Evolutionary conservation across 495 filamentous ascomycete genomes (phyloP).

Genomic region (Podospora appendiculata): DNA sequence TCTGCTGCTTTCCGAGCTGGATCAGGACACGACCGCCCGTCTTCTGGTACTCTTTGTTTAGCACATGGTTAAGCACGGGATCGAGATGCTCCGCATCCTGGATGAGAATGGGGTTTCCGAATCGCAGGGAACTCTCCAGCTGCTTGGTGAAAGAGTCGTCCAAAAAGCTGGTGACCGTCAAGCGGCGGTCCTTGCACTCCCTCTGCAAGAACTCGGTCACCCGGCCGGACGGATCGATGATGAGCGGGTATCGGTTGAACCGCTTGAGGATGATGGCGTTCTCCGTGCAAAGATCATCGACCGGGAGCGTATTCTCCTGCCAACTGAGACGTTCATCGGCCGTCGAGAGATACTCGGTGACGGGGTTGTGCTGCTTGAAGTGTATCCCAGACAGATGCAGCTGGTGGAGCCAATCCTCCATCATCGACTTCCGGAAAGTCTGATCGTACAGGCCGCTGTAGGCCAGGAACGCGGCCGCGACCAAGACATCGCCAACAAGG

Average conservation of each 20-base stretch:
- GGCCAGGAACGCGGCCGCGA: slow-evolving; percentile 94
- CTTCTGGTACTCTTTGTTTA: slow-evolving; percentile 99
- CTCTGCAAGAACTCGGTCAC: slow-evolving; percentile 91
- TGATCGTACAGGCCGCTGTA: slow-evolving; percentile 98
- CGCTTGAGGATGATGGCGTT: slow-evolving; percentile 96
- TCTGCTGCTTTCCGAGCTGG: slow-evolving; percentile 96
- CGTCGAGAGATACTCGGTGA: slow-evolving; percentile 94
- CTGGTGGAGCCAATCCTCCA: slow-evolving; percentile 94
- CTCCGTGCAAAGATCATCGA: slow-evolving; percentile 98
- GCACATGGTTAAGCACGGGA: slow-evolving; percentile 93
- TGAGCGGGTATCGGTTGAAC: slow-evolving; percentile 96
- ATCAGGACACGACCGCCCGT: slow-evolving; percentile 98
- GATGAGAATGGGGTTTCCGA: slow-evolving; percentile 97
- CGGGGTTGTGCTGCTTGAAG: slow-evolving; percentile 87
- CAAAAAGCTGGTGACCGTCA: slow-evolving; percentile 96
- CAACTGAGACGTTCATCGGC: slow-evolving; percentile 90
- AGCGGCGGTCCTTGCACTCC: slow-evolving; percentile 83
- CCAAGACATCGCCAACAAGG: slow-evolving; percentile 87
- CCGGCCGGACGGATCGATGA: slow-evolving; percentile 94
- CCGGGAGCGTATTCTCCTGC: slow-evolving; percentile 91
- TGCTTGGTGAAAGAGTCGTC: slow-evolving; percentile 98
- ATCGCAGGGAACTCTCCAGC: slow-evolving; percentile 89
- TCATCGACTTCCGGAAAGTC: slow-evolving; percentile 93
- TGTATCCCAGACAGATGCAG: slow-evolving; percentile 81
- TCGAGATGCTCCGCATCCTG: slow-evolving; percentile 97